Conservation (phyloP, 83 land plant genomes). For the Isoetes engelmannii region DNA sequence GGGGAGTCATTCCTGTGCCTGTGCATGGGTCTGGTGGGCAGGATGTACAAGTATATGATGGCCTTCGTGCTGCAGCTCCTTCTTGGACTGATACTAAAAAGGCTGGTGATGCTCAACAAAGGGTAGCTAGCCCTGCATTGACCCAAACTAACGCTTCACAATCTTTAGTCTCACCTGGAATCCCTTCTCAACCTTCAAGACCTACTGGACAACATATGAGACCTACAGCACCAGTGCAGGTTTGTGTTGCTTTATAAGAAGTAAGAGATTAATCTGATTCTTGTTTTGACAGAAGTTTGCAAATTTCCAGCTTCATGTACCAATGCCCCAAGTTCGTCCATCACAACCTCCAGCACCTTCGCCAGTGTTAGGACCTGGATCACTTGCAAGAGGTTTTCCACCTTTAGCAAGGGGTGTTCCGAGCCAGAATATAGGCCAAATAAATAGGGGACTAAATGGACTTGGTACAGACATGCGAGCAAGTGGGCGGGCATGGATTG, state of each 20-base stretch:
- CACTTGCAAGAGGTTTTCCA: slow-evolving; percentile 35
- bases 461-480: slow-evolving; percentile 37
- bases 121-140: slow-evolving; percentile 17
- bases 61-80: slow-evolving; percentile 27
- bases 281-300: background rate
- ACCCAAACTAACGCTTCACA: slow-evolving; percentile 22
- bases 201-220: slow-evolving; percentile 21
- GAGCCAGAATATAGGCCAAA: slow-evolving; percentile 31
- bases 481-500: slow-evolving; percentile 33
- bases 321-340: background rate
- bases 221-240: slow-evolving; percentile 31
- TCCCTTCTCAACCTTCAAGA: slow-evolving; percentile 20
- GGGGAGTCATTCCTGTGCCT: slow-evolving; percentile 28
- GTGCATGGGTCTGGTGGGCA: slow-evolving; percentile 24
- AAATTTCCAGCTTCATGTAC: slow-evolving; percentile 4
- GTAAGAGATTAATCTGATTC: too few relatives aligned
- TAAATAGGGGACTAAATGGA: slow-evolving; percentile 24
- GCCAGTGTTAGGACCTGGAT: slow-evolving; percentile 26
- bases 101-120: slow-evolving; percentile 25
- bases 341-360: slow-evolving; percentile 11
- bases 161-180: slow-evolving; percentile 21
- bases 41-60: slow-evolving; percentile 40
- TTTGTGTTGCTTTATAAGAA: slow-evolving; percentile 1
- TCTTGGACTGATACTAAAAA: slow-evolving; percentile 40
- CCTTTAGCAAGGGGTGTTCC: slow-evolving; percentile 39